A percentile compares a stretch with the other conserved stretches of the same genome.
Conservation (phyloP, 345 rosid genomes). For the Isatis tinctoria region DNA sequence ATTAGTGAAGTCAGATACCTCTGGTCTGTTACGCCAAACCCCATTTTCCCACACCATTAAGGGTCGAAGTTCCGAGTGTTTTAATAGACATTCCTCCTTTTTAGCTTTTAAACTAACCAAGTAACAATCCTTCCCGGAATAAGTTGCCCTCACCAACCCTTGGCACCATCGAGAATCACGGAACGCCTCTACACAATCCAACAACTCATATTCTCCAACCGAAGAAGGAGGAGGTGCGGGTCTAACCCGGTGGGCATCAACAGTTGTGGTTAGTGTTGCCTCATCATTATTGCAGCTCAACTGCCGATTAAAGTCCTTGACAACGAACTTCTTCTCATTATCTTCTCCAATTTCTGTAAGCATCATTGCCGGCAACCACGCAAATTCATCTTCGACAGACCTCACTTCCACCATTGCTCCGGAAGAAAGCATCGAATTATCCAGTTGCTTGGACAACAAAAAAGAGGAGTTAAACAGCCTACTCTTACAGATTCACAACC, state of each 20-base stretch:
- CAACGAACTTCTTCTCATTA: no score
- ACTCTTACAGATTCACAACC: not conserved
- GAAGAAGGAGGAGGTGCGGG: no score
- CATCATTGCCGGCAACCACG: no score
- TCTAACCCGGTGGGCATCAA: no score
- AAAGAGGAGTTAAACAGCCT: not conserved
- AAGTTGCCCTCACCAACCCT: slow-evolving; percentile 53
- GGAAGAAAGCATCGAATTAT: slow-evolving; percentile 47
- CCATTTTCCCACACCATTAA: slow-evolving; percentile 58
- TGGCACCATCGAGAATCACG: slow-evolving; percentile 46
- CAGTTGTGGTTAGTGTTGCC: no score
- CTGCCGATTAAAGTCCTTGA: no score
- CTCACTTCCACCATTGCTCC: slow-evolving; percentile 55
- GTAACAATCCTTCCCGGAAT: slow-evolving; percentile 36
- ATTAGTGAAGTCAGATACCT: slow-evolving; percentile 38
- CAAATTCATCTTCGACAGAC: slow-evolving; percentile 23
- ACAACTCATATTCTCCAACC: no score
- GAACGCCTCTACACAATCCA: no score
- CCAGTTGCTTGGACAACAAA: slow-evolving; percentile 32
- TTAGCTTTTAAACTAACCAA: slow-evolving; percentile 38
- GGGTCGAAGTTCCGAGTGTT: slow-evolving; percentile 48
- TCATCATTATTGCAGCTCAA: no score
- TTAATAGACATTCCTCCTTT: slow-evolving; percentile 36
- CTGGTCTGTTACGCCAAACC: slow-evolving; percentile 39
- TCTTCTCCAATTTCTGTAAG: no score